phyloP scores from a whole-genome alignment of 2,329 filamentous ascomycete species.

The Fusarium liriodendri region DNA sequence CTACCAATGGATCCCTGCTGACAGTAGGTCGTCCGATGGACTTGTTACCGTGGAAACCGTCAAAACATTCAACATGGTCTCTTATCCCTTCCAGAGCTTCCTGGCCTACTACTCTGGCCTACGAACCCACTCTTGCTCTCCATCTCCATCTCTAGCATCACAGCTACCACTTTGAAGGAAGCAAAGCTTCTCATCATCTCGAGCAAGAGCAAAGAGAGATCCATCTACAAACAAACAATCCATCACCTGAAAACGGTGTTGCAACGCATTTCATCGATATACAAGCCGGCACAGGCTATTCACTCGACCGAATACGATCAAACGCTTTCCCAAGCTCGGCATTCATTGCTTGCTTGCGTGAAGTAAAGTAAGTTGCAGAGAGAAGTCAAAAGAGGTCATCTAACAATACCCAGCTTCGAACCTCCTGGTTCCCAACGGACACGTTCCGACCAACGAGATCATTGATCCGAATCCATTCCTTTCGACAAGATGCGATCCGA shows the following conservation, averaged over 20 bases:
- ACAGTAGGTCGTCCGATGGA: not conserved
- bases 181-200: constrained; percentile 18
- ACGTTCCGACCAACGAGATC: constrained; percentile 63
- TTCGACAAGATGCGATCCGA: constrained; percentile 83
- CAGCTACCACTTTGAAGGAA: constrained; percentile 28
- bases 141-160: constrained; percentile 36
- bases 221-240: not conserved
- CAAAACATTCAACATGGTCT: constrained; percentile 45
- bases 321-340: constrained; percentile 71
- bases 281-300: constrained; percentile 49
- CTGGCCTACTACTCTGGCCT: constrained; percentile 24
- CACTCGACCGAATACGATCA: constrained; percentile 61
- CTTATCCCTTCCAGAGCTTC: constrained; percentile 20
- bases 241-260: constrained; percentile 48
- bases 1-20: constrained; percentile 2
- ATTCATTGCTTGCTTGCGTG: constrained; percentile 86
- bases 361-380: constrained; percentile 63
- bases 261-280: constrained; percentile 31
- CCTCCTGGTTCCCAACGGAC: constrained; percentile 62
- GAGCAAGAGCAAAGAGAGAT: constrained; percentile 1
- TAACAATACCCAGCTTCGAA: constrained; percentile 53
- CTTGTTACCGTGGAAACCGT: constrained; percentile 41
- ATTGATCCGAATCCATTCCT: constrained; percentile 73
- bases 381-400: not conserved
- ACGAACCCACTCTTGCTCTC: constrained; percentile 39